A percentile compares a stretch with the other conserved stretches of the same genome.
Conservation (phyloP, 1,284 basidiomycete genomes). For the Hortiboletus rubellus region DNA sequence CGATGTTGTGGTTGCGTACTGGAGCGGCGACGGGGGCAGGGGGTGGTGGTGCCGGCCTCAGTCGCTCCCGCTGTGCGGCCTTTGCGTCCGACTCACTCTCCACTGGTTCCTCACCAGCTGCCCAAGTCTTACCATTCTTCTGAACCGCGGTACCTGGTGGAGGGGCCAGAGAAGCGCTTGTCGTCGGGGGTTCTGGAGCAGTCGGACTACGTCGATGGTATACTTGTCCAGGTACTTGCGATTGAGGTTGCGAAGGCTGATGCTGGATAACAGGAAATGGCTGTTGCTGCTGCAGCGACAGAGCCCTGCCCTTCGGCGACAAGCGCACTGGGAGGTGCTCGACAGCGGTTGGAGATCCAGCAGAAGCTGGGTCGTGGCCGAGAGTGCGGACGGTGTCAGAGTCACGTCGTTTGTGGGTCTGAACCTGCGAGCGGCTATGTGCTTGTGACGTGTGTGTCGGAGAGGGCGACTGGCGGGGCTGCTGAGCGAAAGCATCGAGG, state of each 20-base stretch:
- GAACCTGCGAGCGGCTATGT: constrained; percentile 30
- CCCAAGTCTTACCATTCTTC: constrained; percentile 49
- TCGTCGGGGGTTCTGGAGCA: constrained; percentile 56
- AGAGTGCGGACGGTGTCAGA: constrained; percentile 68
- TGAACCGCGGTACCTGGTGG: constrained; percentile 20
- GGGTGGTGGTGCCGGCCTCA: constrained; percentile 29
- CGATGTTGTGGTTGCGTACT: constrained; percentile 37
- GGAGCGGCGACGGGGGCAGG: constrained; percentile 25
- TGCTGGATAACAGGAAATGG: constrained; percentile 31
- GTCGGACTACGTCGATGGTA: constrained; percentile 62
- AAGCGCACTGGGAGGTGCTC: constrained; percentile 34
- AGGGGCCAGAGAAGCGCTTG: constrained; percentile 38
- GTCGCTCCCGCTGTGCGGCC: constrained; percentile 23
- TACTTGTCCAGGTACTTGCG: constrained; percentile 27
- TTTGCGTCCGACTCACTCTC: constrained; percentile 33
- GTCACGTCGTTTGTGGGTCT: constrained; percentile 60
- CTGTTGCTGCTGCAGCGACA: constrained; percentile 28
- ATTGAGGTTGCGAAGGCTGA: constrained; percentile 23
- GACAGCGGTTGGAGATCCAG: constrained; percentile 43
- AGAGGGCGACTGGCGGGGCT: constrained; percentile 53
- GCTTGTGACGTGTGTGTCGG: constrained; percentile 44
- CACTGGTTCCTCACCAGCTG: constrained; percentile 41
- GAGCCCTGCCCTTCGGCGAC: constrained; percentile 25
- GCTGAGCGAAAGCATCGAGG: constrained; percentile 25
- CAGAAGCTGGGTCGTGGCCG: constrained; percentile 25